Conservation (phyloP, 2,329 filamentous ascomycete genomes). For the Penicillium sp. region DNA sequence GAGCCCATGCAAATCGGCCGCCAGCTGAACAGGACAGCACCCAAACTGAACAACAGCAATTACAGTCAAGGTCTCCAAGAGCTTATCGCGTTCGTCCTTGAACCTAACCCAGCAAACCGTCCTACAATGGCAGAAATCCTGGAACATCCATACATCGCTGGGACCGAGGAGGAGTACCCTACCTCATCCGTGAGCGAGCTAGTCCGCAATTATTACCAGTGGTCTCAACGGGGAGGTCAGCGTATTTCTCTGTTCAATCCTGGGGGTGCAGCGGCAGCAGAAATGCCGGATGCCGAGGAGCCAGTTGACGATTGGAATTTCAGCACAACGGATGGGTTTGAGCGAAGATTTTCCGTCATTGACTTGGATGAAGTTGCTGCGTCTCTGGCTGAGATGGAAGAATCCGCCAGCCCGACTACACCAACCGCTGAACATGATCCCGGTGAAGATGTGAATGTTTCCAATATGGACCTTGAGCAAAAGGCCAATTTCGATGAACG, state of each 20-base stretch:
- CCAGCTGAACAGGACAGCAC: slow-evolving; percentile 41
- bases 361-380: slow-evolving; percentile 45
- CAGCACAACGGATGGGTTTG: slow-evolving; percentile 59
- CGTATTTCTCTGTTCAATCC: slow-evolving; percentile 56
- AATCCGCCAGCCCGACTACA: slow-evolving; percentile 35
- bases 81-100: slow-evolving; percentile 43
- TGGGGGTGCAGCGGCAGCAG: slow-evolving; percentile 55
- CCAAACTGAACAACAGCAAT: slow-evolving; percentile 40
- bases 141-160: slow-evolving; percentile 44
- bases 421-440: slow-evolving; percentile 24
- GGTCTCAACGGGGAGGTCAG: slow-evolving; percentile 48
- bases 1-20: slow-evolving; percentile 47
- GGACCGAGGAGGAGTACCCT: slow-evolving; percentile 43
- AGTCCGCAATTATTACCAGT: slow-evolving; percentile 47
- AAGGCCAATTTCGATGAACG: slow-evolving; percentile 54
- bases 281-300: slow-evolving; percentile 45
- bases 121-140: slow-evolving; percentile 46
- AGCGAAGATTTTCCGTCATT: slow-evolving; percentile 48
- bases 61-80: slow-evolving; percentile 46
- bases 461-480: slow-evolving; percentile 41
- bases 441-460: slow-evolving; percentile 28
- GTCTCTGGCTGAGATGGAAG: slow-evolving; percentile 44
- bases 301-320: slow-evolving; percentile 60
- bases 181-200: slow-evolving; percentile 44
- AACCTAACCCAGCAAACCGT: slow-evolving; percentile 42